Base-by-base conservation (phyloP, 495 filamentous ascomycete genomes). In the Aspergillus leporis region DNA sequence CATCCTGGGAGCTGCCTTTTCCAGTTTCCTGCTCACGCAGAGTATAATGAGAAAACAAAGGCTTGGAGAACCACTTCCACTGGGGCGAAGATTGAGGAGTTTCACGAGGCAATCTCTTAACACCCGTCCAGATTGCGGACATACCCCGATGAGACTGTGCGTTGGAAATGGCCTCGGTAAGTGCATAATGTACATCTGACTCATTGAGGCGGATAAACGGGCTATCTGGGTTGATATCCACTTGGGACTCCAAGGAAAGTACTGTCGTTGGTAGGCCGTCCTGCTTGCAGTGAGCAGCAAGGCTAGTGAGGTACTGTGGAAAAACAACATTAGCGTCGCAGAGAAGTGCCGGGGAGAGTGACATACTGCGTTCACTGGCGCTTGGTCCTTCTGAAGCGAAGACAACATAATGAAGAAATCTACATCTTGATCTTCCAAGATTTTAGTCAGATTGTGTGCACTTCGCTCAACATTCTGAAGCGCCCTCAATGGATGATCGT, bases 141-240 rank as follows among this genome's bases (percentile, higher is more conserved):
- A 19, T 23, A 3, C 18, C 18, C n/a, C 22, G 18, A 2, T 19
- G 12, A 21, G 45, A 48, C 45, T 10, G 45, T 10, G 45, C 12
- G 45, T 23, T 48, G n/a, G 45, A 48, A 21, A 48, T 48, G 10
- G 45, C 45, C 18, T 48, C 45, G 5, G 18, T 21, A 2, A 48
- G 45, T 18, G 45, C 45, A 23, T 48, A 48, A 18, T 48, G 45
- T 48, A 48, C 45, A 48, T 48, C 45, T 48, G 45, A 48, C 45
- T 48, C 45, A 18, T 23, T 48, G 45, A 21, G 45, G 45, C 18
- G 18, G 45, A 48, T 21, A 19, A 48, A 48, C 3, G 45, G 12
- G 19, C 45, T 21, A 10, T 21, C 18, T 2, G 10, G 45, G 45
- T 21, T 23, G 10, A 23, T 10, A 19, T 48, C 5, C 45, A 48